Base-by-base conservation (phyloP, 1,139 yeast genomes). In the Candida sp. region DNA sequence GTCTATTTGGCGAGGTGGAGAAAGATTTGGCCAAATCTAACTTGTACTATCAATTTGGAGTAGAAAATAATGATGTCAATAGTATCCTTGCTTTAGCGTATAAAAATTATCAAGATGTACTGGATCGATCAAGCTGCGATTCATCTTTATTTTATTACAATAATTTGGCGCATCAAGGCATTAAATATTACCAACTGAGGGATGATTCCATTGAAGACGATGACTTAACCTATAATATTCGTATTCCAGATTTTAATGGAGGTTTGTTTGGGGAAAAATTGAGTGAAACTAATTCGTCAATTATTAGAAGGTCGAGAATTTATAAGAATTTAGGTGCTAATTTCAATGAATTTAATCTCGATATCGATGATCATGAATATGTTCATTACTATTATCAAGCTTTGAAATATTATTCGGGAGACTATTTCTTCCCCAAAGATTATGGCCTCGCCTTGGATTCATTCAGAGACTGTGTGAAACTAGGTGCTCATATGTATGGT, bases 81-180 rank as follows among this genome's bases (percentile, higher is more conserved):
- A 87, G 96, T 0, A 75, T 81, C 29, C 75, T 88, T 76, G 90
- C 84, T 0, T 63, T 91, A 50, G 98, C 90, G 0, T 81, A 83
- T 60, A 73, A 93, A 45, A 69, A 79, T 56, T 61, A 65, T 22
- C 59, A 68, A 29, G 97, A 97, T 0, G 70, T 86, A 3, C 81
- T 82, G 3, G 79, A 81, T 2, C 79, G 85, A 0, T 62, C 66
- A 21, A 78, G 86, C 57, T 69, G 77, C 41, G 72, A 70, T 5
- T 55, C 73, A 43, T 85, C 97, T 0, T 60, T 77, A 25, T 67
- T 72, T 36, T 82, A 85, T 56, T 90, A 88, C 54, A 68, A 81
- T 6, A 60, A 70, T 23, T 75, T 84, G 2, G 89, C 95, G 0
- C 57, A 63, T 34, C 38, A 55, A 21, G 76, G 73, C 1, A 56